Base-by-base conservation (phyloP, 2,329 filamentous ascomycete species). In the Phialophora tarda region DNA sequence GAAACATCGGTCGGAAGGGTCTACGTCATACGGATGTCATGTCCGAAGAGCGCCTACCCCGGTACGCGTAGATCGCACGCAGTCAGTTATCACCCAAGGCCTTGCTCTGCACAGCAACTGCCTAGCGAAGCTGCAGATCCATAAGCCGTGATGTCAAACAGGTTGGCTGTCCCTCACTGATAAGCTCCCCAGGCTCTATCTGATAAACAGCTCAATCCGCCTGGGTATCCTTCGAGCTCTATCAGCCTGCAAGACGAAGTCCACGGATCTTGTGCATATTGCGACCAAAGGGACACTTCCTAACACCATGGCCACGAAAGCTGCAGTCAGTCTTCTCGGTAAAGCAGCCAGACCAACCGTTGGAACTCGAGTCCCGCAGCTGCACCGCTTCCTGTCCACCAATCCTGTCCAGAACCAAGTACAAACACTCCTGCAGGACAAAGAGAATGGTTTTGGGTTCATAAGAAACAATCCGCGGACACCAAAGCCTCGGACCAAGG, bases 401-500 rank as follows among this genome's bases (percentile, higher is more conserved):
- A 62, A n/a, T 47, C 61, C 62, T 3, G 26, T 67, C 32, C 67
- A 62, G 57, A 54, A 51, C 23, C 68, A 71, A 50, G 66, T 74
- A 62, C 76, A 66, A 34, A 78, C 75, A 6, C 73, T 85, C n/a
- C 77, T 85, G 4, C 79, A 84, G 69, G 82, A 85, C 66, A 79
- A 79, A 67, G 73, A 81, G 8, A 76, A 81, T 71, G 83, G 81
- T 4, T 83, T 84, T 71, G 82, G 82, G 0, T 85, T 85, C 71
- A 78, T 80, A 34, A 78, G 81, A 3, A 83, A 83, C 30, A 86
- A 85, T 61, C 77, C 78, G 0, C 74, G 79, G 14, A 79, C 82
- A 0, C 73, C 76, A 4, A 86, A 86, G 73, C 84, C 83, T 2
- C 77, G 84, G 30, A 78, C 73, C 4, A 79, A 76, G 44, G 82